Conservation (phyloP, 2,329 filamentous ascomycete species). For the Neonectria coccinea region DNA sequence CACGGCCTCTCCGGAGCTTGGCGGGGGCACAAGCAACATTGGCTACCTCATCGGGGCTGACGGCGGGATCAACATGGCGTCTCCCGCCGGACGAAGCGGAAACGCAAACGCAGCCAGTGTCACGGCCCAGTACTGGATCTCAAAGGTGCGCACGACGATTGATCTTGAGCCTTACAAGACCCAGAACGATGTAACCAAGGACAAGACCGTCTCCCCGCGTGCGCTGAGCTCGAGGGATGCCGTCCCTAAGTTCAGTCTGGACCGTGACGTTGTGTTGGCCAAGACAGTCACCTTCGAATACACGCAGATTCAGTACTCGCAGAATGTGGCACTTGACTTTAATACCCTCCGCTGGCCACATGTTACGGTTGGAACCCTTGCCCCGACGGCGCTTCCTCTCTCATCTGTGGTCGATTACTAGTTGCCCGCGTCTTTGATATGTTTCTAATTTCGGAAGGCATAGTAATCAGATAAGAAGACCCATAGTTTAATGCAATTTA, state of each 20-base stretch:
- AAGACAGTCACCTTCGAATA: constrained; percentile 33
- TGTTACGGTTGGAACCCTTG: constrained; percentile 36
- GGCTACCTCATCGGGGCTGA: neutral
- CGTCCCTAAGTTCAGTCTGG: constrained; percentile 32
- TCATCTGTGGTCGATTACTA: neutral
- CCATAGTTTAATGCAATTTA: no score
- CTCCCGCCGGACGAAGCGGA: neutral
- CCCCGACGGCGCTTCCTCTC: constrained; percentile 16
- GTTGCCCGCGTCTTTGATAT: no score
- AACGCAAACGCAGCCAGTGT: neutral
- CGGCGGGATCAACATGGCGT: neutral
- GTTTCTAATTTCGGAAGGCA: no score
- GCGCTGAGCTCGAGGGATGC: constrained; percentile 24
- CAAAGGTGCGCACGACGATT: constrained; percentile 31
- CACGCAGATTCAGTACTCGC: constrained; percentile 53
- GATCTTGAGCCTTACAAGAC: constrained; percentile 21
- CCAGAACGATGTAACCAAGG: neutral
- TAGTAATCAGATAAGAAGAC: no score
- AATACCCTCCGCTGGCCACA: constrained; percentile 31
- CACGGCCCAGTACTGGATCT: neutral
- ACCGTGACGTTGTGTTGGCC: constrained; percentile 14
- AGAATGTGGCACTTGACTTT: constrained; percentile 37
- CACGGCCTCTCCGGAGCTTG: neutral
- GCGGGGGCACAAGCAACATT: constrained; percentile 1
- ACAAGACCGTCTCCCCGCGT: constrained; percentile 4